These are phyloP conservation scores for Perilla frutescens DNA, from an alignment of 257 asterid genomes.

Conservation along the genomic window DNA sequence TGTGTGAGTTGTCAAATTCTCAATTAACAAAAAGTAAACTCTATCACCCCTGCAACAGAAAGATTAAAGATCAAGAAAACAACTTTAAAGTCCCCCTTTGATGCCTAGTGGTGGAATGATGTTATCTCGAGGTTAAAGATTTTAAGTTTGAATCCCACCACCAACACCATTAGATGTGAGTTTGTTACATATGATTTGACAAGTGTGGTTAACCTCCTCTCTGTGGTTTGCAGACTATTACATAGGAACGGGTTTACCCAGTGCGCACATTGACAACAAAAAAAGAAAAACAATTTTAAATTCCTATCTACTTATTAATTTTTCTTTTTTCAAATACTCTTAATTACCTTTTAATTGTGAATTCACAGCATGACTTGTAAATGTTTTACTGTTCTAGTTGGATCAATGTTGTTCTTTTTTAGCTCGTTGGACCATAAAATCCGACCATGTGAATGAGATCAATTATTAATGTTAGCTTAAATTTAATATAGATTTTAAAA, in stretches of 20 bases:
- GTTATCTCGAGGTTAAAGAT: too few species aligned
- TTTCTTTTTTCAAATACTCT: conserved; percentile 1
- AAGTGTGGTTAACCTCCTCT: too few species aligned
- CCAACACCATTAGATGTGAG: too few species aligned
- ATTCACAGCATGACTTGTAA: background rate
- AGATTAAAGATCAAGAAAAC: conserved; percentile 24
- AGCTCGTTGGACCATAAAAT: background rate
- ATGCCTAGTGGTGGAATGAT: too few species aligned
- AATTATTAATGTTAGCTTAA: too few species aligned
- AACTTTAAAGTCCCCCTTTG: background rate
- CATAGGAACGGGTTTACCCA: too few species aligned
- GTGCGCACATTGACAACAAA: too few species aligned
- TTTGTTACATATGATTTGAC: too few species aligned
- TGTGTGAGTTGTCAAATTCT: conserved; percentile 30
- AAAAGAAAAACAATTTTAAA: background rate
- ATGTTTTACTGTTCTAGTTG: too few species aligned
- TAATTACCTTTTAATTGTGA: background rate
- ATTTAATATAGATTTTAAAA: background rate
- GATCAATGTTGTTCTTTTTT: too few species aligned
- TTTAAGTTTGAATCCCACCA: too few species aligned
- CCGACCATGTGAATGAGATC: background rate
- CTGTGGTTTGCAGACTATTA: too few species aligned
- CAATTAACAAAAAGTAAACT: conserved; percentile 40
- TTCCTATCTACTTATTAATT: background rate
- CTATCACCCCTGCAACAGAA: conserved; percentile 29